Conservation (phyloP, 1,284 basidiomycete species). For the Exobasidium rhododendri region DNA sequence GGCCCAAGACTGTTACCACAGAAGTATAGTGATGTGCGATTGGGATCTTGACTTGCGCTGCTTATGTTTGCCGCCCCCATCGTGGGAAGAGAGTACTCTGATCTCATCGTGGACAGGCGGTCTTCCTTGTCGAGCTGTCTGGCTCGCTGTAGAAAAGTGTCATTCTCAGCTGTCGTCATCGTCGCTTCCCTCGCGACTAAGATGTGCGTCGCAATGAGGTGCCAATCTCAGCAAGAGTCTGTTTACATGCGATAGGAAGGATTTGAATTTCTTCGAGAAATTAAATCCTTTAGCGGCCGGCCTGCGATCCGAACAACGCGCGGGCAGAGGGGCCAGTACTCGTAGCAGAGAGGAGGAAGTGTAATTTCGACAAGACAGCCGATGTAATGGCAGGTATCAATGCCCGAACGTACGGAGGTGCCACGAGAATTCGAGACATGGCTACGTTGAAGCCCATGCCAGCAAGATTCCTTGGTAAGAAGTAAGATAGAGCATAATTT, state of each 20-base stretch:
- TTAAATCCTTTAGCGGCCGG: too few species aligned
- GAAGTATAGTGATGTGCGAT: slow-evolving; percentile 65
- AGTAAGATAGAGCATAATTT: slow-evolving; percentile 47
- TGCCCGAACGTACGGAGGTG: slow-evolving; percentile 22
- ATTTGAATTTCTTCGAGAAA: too few species aligned
- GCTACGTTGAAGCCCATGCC: slow-evolving; percentile 55
- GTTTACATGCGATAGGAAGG: too few species aligned
- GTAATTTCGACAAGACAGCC: slow-evolving; percentile 55
- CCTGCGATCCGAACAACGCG: too few species aligned
- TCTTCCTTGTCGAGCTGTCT: background rate
- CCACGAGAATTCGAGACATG: slow-evolving; percentile 51
- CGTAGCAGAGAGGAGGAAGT: too few species aligned
- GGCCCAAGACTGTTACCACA: slow-evolving; percentile 94
- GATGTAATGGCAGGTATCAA: slow-evolving; percentile 52
- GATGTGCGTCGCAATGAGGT: too few species aligned
- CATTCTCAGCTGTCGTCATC: too few species aligned
- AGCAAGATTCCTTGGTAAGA: slow-evolving; percentile 57
- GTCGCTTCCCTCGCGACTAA: too few species aligned
- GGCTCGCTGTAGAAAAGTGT: too few species aligned
- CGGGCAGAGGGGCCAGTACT: too few species aligned
- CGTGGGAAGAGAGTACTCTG: slow-evolving; percentile 1
- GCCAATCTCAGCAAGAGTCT: too few species aligned
- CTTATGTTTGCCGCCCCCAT: background rate
- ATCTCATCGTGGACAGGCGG: background rate
- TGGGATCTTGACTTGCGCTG: background rate